A percentile compares a stretch with the other conserved stretches of the same genome.
Evolutionary conservation across 2,329 filamentous ascomycete species (phyloP).

Genomic region (Dryadomyces quercivorus): DNA sequence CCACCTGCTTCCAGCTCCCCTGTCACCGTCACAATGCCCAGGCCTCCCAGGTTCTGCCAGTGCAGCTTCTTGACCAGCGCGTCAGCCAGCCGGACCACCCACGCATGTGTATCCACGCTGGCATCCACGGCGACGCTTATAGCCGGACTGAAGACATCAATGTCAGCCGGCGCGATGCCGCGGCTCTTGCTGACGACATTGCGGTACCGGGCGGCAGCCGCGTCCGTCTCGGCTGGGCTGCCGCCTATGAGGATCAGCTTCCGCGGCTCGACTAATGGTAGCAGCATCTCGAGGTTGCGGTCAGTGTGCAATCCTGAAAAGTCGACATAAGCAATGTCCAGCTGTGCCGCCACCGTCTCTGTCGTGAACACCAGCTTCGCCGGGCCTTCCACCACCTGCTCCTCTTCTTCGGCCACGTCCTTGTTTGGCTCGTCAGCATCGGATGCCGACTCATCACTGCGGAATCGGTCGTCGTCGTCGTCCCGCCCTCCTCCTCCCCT

Average conservation of each 20-base stretch:
- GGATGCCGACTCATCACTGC: background rate
- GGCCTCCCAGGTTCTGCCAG: constrained; percentile 86
- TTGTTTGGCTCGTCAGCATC: constrained; percentile 24
- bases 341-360: constrained; percentile 52
- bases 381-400: constrained; percentile 49
- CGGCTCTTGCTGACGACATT: constrained; percentile 43
- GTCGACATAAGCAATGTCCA: constrained; percentile 78
- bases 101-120: constrained; percentile 94
- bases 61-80: constrained; percentile 73
- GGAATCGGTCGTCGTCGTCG: constrained; percentile 24
- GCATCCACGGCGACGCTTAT: constrained; percentile 70
- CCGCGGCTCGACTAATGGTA: constrained; percentile 84
- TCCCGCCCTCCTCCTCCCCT: constrained; percentile 23
- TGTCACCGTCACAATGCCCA: constrained; percentile 87
- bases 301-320: constrained; percentile 89
- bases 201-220: constrained; percentile 69
- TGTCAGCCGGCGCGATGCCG: constrained; percentile 31
- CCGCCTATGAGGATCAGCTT: constrained; percentile 91
- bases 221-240: constrained; percentile 61
- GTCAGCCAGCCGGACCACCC: constrained; percentile 85
- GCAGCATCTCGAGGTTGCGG: constrained; percentile 84
- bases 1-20: constrained; percentile 43
- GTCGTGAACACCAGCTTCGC: constrained; percentile 59
- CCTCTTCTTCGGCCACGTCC: constrained; percentile 44
- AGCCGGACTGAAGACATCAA: constrained; percentile 70